phyloP scores from a whole-genome alignment of 257 asterid genomes.

The Solanum pennellii region DNA sequence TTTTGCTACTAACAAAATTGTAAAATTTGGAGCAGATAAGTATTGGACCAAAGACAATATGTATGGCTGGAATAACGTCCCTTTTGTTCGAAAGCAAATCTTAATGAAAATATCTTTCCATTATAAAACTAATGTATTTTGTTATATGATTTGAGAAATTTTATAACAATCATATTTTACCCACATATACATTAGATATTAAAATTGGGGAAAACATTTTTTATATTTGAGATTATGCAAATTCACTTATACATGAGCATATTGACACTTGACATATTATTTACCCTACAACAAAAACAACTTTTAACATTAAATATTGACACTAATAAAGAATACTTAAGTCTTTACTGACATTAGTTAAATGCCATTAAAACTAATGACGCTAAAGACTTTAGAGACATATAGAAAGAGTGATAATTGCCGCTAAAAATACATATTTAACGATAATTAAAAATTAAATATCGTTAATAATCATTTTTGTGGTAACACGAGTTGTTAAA shows the following conservation, averaged over 20 bases:
- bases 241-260: not conserved
- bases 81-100: not conserved
- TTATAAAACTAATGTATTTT: not conserved
- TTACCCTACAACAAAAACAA: too few relatives aligned
- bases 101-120: not conserved
- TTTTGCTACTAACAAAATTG: not conserved
- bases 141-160: not conserved
- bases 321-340: fast-evolving
- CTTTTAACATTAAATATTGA: too few relatives aligned
- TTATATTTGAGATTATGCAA: not conserved
- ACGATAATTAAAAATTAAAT: too few relatives aligned
- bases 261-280: not conserved
- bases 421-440: too few relatives aligned
- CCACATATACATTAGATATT: not conserved
- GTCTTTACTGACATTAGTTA: too few relatives aligned
- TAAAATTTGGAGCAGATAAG: not conserved
- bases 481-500: not conserved
- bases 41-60: not conserved
- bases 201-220: not conserved
- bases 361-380: fast-evolving
- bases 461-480: too few relatives aligned
- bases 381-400: too few relatives aligned
- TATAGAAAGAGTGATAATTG: too few relatives aligned
- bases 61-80: not conserved
- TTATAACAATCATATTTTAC: not conserved